A percentile compares a stretch with the other conserved stretches of the same genome.
phyloP scores from a whole-genome alignment of 139 green algal species.

The Gonium pectorale region DNA sequence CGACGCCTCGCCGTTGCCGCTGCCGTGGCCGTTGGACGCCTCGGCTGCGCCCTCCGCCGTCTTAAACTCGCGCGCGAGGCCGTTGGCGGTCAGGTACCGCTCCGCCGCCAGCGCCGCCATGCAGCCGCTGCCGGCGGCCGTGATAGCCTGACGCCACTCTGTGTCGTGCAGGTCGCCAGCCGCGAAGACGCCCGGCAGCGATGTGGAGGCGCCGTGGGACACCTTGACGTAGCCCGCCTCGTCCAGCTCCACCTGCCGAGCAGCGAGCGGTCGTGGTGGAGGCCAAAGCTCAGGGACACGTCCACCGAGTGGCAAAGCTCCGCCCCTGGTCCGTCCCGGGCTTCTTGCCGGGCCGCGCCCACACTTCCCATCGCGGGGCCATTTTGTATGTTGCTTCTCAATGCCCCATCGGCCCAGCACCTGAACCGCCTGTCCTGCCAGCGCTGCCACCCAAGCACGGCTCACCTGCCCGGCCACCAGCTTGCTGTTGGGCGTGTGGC shows the following conservation, averaged over 20 bases:
- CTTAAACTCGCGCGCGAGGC: slow-evolving; percentile 67
- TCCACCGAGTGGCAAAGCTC: too few relatives aligned
- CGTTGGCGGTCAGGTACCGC: slow-evolving; percentile 88
- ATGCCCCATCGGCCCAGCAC: too few relatives aligned
- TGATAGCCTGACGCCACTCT: slow-evolving; percentile 95
- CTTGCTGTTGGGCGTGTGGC: slow-evolving; percentile 94
- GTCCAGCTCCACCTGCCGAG: slow-evolving; percentile 86
- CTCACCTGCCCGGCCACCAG: slow-evolving; percentile 69
- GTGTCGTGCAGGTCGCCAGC: slow-evolving; percentile 95
- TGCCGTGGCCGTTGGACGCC: background rate
- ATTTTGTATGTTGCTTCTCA: too few relatives aligned
- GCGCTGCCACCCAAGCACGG: slow-evolving; percentile 20
- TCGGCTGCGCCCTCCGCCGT: slow-evolving; percentile 44
- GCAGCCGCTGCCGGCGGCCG: slow-evolving; percentile 95
- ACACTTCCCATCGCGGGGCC: too few relatives aligned
- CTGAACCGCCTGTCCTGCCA: background rate
- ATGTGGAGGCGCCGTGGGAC: slow-evolving; percentile 75
- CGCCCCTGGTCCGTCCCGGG: too few relatives aligned
- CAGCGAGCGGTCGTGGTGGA: too few relatives aligned
- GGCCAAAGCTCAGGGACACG: too few relatives aligned
- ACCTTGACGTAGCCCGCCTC: slow-evolving; percentile 93
- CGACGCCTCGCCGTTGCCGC: background rate
- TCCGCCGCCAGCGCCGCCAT: slow-evolving; percentile 94
- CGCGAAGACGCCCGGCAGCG: slow-evolving; percentile 89
- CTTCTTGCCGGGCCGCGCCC: too few relatives aligned